These are phyloP conservation scores for Calonectria pteridis DNA, from an alignment of 2,329 filamentous ascomycete genomes.

Conservation along the genomic window DNA sequence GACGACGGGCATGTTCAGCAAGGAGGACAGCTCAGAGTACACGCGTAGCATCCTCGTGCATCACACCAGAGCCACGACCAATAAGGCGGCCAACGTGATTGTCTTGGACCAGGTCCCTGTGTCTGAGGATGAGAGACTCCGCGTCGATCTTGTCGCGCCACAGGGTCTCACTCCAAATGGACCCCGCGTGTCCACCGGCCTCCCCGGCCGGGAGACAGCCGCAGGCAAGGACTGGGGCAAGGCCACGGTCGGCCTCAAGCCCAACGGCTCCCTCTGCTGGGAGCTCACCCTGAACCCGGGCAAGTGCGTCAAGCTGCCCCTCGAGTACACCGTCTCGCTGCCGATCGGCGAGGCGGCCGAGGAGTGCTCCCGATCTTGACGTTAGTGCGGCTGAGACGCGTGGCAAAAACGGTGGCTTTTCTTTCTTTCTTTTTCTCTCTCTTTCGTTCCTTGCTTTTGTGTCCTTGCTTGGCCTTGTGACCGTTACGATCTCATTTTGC, in stretches of 20 bases:
- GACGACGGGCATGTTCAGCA: conserved; percentile 65
- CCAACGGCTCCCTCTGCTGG: conserved; percentile 70
- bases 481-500: neutral
- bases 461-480: neutral
- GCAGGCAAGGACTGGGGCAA: conserved; percentile 63
- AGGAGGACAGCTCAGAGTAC: conserved; percentile 65
- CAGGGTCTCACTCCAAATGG: conserved; percentile 58
- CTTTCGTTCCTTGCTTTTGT: neutral
- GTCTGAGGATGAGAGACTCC: conserved; percentile 70
- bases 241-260: conserved; percentile 65
- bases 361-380: conserved; percentile 32
- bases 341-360: conserved; percentile 60
- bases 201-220: conserved; percentile 43
- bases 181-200: conserved; percentile 52
- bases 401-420: neutral
- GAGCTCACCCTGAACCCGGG: conserved; percentile 69
- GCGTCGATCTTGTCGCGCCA: conserved; percentile 64
- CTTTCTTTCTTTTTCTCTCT: too few relatives aligned
- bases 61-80: conserved; percentile 59
- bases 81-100: conserved; percentile 58
- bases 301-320: conserved; percentile 65
- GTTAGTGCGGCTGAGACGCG: neutral
- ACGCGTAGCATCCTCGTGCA: conserved; percentile 61
- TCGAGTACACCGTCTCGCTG: conserved; percentile 73
- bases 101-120: conserved; percentile 73